These are phyloP conservation scores for Aquilaria yunnanensis DNA, from an alignment of 345 rosid genomes.

Conservation along the genomic window DNA sequence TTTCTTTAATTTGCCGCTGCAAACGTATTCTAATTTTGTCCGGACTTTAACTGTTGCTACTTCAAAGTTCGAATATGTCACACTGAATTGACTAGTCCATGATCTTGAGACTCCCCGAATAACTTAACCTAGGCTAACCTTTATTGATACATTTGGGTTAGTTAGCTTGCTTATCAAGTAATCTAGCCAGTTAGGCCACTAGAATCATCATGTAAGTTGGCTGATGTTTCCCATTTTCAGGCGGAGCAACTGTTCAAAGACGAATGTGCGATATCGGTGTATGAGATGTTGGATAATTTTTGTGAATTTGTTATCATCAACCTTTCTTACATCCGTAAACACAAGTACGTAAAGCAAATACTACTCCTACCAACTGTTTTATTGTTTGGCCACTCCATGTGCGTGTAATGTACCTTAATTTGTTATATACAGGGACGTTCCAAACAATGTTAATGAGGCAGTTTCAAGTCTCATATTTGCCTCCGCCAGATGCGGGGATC, in stretches of 20 bases:
- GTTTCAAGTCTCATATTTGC: slow-evolving; percentile 80
- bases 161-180: no score
- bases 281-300: slow-evolving; percentile 53
- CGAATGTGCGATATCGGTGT: slow-evolving; percentile 35
- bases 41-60: background rate
- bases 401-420: no score
- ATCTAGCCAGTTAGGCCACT: no score
- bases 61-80: background rate
- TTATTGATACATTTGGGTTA: no score
- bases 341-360: slow-evolving; percentile 34
- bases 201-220: background rate
- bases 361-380: no score
- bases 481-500: slow-evolving; percentile 75
- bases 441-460: slow-evolving; percentile 76
- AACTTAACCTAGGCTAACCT: no score
- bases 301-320: slow-evolving; percentile 49
- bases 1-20: background rate
- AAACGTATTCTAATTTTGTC: background rate
- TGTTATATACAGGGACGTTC: slow-evolving; percentile 41
- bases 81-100: no score
- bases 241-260: slow-evolving; percentile 57
- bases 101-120: no score
- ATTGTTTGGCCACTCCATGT: no score
- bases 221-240: slow-evolving; percentile 17
- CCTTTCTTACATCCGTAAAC: slow-evolving; percentile 49